These are phyloP conservation scores for Tuber borchii DNA, from an alignment of 495 filamentous ascomycete species.

Conservation along the genomic window DNA sequence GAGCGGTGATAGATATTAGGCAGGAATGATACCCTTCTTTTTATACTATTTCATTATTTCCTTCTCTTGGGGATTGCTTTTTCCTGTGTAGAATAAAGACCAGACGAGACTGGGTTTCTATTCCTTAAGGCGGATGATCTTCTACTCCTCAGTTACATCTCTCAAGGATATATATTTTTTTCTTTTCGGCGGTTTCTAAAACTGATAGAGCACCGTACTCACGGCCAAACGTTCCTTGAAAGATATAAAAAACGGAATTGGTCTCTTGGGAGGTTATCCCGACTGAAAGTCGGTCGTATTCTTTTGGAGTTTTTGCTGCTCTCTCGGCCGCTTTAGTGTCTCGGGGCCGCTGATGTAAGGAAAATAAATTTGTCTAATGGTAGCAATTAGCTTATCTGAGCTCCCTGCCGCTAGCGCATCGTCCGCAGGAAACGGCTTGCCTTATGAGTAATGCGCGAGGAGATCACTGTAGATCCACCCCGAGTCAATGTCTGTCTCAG, in stretches of 20 bases:
- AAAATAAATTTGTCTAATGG: background rate
- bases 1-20: background rate
- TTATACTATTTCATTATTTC: background rate
- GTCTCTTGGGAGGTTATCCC: background rate
- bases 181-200: background rate
- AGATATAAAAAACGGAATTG: background rate
- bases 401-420: background rate
- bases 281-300: background rate
- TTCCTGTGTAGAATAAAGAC: background rate
- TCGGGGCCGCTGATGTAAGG: background rate
- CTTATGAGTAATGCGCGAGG: background rate
- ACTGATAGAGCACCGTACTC: background rate
- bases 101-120: background rate
- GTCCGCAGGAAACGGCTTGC: background rate
- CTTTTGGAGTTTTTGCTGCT: background rate
- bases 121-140: background rate
- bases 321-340: background rate
- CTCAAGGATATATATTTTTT: background rate
- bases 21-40: background rate
- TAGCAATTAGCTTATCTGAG: background rate
- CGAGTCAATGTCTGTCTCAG: background rate
- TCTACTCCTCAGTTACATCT: background rate
- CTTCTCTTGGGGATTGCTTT: background rate
- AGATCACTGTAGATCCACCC: background rate
- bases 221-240: background rate